Evolutionary conservation across 768 basidiomycete species (phyloP).

Genomic region (Baorangia bicolor): DNA sequence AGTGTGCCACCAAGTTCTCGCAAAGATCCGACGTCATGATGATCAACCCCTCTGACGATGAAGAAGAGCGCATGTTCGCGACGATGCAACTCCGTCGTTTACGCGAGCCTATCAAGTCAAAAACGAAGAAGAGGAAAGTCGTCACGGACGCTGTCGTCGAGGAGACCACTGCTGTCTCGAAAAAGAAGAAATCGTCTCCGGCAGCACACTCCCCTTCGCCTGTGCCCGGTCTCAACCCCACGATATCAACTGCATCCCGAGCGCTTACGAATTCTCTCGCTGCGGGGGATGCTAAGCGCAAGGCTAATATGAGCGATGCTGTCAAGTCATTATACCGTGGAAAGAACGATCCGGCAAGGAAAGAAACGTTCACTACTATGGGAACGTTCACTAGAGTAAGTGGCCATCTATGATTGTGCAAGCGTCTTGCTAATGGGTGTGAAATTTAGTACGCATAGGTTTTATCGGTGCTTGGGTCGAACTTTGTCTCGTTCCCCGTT

Average conservation of each 20-base stretch:
- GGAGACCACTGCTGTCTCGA: conserved; percentile 39
- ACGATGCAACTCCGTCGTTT: conserved; percentile 59
- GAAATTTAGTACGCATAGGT: conserved; percentile 22
- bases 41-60: conserved; percentile 71
- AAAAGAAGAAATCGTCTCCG: conserved; percentile 36
- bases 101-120: conserved; percentile 52
- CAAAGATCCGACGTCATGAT: conserved; percentile 51
- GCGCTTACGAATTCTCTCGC: conserved; percentile 73
- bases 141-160: conserved; percentile 26
- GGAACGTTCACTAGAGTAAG: conserved; percentile 89
- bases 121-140: conserved; percentile 64
- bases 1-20: conserved; percentile 72
- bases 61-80: conserved; percentile 56
- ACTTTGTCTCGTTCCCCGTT: background rate
- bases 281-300: conserved; percentile 80
- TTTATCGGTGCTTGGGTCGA: background rate
- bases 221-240: conserved; percentile 41
- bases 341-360: conserved; percentile 54
- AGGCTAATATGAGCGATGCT: conserved; percentile 80
- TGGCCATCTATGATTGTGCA: background rate
- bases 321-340: conserved; percentile 75
- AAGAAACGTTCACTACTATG: conserved; percentile 91
- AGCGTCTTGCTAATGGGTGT: conserved; percentile 1
- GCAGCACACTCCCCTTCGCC: conserved; percentile 22
- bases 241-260: conserved; percentile 55